phyloP scores from a whole-genome alignment of 495 filamentous ascomycete genomes.

The Lasiosphaeris hirsuta region DNA sequence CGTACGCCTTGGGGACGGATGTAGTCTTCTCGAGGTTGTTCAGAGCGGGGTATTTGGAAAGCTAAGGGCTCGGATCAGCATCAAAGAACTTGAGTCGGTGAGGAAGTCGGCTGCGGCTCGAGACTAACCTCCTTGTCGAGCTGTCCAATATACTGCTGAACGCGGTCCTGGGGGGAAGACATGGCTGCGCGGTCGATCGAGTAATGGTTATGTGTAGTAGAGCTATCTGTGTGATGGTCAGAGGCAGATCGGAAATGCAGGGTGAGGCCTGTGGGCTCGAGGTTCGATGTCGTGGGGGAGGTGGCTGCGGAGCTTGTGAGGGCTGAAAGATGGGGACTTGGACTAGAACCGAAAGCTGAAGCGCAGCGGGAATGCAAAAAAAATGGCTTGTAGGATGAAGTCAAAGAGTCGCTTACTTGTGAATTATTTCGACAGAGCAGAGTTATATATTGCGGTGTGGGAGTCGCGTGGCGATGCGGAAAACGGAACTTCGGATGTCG shows the following conservation, averaged over 20 bases:
- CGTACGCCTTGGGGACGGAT: slow-evolving; percentile 92
- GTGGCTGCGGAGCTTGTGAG: background rate
- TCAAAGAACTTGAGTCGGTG: slow-evolving; percentile 12
- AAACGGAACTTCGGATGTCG: slow-evolving; percentile 3
- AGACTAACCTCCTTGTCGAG: slow-evolving; percentile 99
- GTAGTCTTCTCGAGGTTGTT: slow-evolving; percentile 97
- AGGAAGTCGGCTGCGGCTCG: slow-evolving; percentile 14
- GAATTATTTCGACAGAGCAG: background rate
- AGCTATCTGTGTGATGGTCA: slow-evolving; percentile 11
- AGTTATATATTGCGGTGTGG: background rate
- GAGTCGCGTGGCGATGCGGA: slow-evolving; percentile 2
- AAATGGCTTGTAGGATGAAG: background rate
- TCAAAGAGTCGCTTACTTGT: background rate
- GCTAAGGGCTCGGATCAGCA: slow-evolving; percentile 49
- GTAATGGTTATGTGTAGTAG: slow-evolving; percentile 6
- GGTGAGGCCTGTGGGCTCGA: no score
- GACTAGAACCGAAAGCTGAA: background rate
- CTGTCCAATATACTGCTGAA: slow-evolving; percentile 81
- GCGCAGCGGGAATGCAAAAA: background rate
- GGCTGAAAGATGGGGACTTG: background rate
- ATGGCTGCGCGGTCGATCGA: slow-evolving; percentile 36
- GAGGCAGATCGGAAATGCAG: slow-evolving; percentile 3
- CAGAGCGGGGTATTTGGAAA: slow-evolving; percentile 91
- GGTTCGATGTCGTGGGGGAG: no score
- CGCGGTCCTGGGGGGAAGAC: slow-evolving; percentile 84